Conservation (phyloP, 1,139 yeast species). For the Hyphopichia burtonii region DNA sequence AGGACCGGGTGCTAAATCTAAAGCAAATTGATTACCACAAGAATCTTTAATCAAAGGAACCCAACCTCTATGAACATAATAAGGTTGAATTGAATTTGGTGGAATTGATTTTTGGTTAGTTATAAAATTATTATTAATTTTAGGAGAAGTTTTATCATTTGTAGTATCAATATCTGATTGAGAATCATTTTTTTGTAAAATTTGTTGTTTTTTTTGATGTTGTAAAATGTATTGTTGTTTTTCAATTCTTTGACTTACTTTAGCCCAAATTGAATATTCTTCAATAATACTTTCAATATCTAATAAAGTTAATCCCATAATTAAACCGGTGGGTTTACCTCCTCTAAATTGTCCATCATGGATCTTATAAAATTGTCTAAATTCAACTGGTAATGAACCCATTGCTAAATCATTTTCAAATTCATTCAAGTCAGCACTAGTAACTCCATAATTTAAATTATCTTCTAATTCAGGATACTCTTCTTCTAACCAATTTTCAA, state of each 20-base stretch:
- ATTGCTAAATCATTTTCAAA: slow-evolving; percentile 70
- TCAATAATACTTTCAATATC: slow-evolving; percentile 71
- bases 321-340: slow-evolving; percentile 71
- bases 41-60: slow-evolving; percentile 57
- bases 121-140: slow-evolving; percentile 33
- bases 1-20: slow-evolving; percentile 64
- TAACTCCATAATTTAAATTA: slow-evolving; percentile 66
- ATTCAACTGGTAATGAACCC: slow-evolving; percentile 66
- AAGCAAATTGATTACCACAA: slow-evolving; percentile 60
- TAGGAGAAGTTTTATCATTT: neutral
- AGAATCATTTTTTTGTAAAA: slow-evolving; percentile 2
- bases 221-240: slow-evolving; percentile 36
- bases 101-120: slow-evolving; percentile 58
- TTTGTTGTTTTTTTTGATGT: slow-evolving; percentile 25
- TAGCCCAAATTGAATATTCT: slow-evolving; percentile 73
- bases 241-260: slow-evolving; percentile 56
- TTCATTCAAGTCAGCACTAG: slow-evolving; percentile 73
- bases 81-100: slow-evolving; percentile 53
- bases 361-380: slow-evolving; percentile 69
- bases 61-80: slow-evolving; percentile 60
- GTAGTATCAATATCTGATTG: neutral
- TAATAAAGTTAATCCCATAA: slow-evolving; percentile 68
- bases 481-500: slow-evolving; percentile 71
- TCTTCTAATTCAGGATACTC: slow-evolving; percentile 81
- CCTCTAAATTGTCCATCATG: slow-evolving; percentile 84